Conservation (phyloP, 2,329 filamentous ascomycete species). For the Coniella lustricola region DNA sequence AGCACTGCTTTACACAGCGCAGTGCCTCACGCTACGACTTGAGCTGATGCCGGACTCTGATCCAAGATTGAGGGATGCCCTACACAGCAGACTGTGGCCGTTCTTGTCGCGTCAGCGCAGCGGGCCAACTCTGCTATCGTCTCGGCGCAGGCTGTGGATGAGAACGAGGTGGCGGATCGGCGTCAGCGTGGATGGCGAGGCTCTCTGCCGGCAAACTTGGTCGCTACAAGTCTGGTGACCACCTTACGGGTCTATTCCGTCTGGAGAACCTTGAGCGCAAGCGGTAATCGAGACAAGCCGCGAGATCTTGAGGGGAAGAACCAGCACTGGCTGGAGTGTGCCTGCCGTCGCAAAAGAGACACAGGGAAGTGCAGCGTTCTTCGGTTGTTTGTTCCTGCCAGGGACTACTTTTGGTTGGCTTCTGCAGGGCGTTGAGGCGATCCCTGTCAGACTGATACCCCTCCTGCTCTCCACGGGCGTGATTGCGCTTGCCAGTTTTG, state of each 20-base stretch:
- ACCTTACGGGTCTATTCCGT: too few relatives aligned
- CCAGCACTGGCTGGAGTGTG: too few relatives aligned
- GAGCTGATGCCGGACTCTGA: not conserved
- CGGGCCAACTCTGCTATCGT: slow-evolving; percentile 9
- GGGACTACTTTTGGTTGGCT: slow-evolving; percentile 2
- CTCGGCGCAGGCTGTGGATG: slow-evolving; percentile 7
- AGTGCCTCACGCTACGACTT: not conserved
- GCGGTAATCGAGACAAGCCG: too few relatives aligned
- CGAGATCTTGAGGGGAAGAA: too few relatives aligned
- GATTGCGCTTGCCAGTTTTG: not conserved
- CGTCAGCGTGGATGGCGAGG: not conserved
- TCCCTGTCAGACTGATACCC: slow-evolving; percentile 3
- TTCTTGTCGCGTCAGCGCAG: slow-evolving; percentile 11
- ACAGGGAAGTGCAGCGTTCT: too few relatives aligned
- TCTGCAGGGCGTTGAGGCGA: not conserved
- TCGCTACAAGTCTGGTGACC: too few relatives aligned
- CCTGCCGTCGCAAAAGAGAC: too few relatives aligned
- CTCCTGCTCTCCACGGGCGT: slow-evolving; percentile 2
- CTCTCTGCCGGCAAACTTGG: too few relatives aligned
- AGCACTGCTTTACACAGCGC: not conserved
- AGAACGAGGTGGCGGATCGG: slow-evolving; percentile 2
- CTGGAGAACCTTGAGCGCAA: too few relatives aligned
- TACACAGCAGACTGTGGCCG: slow-evolving; percentile 8
- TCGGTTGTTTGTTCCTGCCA: not conserved
- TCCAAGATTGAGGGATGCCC: slow-evolving; percentile 2